Conservation (phyloP, 2,329 filamentous ascomycete species). For the Colletotrichum melonis region DNA sequence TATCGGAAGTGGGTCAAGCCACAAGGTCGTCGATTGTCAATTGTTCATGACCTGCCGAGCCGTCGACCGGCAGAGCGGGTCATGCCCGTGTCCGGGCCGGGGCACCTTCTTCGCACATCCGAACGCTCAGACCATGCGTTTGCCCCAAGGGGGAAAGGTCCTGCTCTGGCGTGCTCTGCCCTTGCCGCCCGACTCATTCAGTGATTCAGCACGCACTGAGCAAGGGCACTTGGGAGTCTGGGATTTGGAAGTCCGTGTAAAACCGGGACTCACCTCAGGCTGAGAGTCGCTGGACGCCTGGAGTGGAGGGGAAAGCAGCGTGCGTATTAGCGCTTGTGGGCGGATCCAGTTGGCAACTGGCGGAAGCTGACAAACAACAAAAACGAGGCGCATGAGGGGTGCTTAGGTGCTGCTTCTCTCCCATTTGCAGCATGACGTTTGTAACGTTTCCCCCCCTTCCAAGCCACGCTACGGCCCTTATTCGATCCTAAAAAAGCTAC, state of each 20-base stretch:
- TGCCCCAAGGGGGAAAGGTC: not conserved
- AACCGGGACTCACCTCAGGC: not conserved
- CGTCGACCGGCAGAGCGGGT: conserved; percentile 11
- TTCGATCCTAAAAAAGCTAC: not conserved
- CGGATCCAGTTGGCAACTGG: no score
- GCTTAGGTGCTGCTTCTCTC: not conserved
- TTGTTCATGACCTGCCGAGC: conserved; percentile 6
- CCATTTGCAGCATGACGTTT: not conserved
- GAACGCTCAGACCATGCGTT: conserved; percentile 34
- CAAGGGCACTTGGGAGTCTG: not conserved
- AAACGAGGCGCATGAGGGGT: not conserved
- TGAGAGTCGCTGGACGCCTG: not conserved
- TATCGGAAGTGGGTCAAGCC: conserved; percentile 13
- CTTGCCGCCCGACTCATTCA: not conserved
- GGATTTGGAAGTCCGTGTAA: no score
- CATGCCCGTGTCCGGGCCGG: conserved; percentile 16
- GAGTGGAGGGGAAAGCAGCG: not conserved
- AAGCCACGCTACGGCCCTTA: not conserved
- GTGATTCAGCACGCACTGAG: not conserved
- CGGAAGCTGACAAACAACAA: conserved; percentile 10
- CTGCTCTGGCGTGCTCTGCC: no score
- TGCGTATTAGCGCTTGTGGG: not conserved
- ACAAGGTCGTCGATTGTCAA: not conserved
- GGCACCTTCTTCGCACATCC: not conserved
- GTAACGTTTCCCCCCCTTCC: conserved; percentile 7